A percentile compares a stretch with the other conserved stretches of the same genome.
phyloP scores from a whole-genome alignment of 176 grass and related monocot genomes.

The Cymbopogon citratus region DNA sequence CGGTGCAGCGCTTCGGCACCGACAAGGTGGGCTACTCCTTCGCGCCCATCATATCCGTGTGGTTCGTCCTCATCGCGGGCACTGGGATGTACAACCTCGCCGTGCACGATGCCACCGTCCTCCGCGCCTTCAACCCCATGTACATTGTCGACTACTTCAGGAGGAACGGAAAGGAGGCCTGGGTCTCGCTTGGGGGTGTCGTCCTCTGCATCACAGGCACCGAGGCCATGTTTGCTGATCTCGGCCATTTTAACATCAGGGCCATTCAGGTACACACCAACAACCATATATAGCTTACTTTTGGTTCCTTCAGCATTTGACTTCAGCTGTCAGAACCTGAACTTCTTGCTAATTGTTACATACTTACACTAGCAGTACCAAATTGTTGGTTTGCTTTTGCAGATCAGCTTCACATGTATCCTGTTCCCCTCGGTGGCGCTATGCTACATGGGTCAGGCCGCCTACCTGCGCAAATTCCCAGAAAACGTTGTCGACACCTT shows the following conservation, averaged over 20 bases:
- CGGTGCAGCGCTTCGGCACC: slow-evolving; percentile 46
- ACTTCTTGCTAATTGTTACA: background rate
- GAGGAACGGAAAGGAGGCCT: slow-evolving; percentile 50
- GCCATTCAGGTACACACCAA: slow-evolving; percentile 34
- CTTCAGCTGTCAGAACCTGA: background rate
- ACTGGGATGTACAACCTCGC: slow-evolving; percentile 52
- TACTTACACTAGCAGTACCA: too few species aligned
- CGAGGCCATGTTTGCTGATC: slow-evolving; percentile 65
- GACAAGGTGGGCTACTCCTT: slow-evolving; percentile 72
- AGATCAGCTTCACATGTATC: slow-evolving; percentile 46
- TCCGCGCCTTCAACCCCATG: slow-evolving; percentile 53
- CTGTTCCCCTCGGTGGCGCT: slow-evolving; percentile 51
- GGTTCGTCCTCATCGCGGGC: slow-evolving; percentile 49
- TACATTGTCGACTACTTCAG: slow-evolving; percentile 54
- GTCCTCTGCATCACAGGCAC: slow-evolving; percentile 57
- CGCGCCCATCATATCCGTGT: slow-evolving; percentile 50
- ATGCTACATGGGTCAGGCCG: slow-evolving; percentile 65
- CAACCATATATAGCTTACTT: too few species aligned
- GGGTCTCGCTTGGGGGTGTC: slow-evolving; percentile 64
- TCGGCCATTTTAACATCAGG: slow-evolving; percentile 63
- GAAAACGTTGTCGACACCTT: slow-evolving; percentile 34
- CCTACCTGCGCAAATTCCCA: slow-evolving; percentile 42
- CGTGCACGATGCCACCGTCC: slow-evolving; percentile 34
- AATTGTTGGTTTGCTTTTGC: background rate
- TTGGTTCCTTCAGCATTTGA: too few species aligned